Base-by-base conservation (phyloP, 2,329 filamentous ascomycete genomes). In the Parafenestella ontariensis region DNA sequence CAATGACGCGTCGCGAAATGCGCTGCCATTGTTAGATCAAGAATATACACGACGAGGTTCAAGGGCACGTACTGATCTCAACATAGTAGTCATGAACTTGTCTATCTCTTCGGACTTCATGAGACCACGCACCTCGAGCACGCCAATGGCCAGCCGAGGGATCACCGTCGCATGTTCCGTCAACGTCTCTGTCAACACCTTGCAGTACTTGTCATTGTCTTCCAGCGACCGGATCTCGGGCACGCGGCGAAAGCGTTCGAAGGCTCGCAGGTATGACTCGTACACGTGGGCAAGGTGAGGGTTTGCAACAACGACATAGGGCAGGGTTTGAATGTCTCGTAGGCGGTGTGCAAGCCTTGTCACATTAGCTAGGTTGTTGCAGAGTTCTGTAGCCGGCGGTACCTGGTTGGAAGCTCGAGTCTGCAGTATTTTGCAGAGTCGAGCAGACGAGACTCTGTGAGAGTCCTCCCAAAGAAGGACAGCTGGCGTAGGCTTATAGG, bases 401-500 rank as follows among this genome's bases (percentile, higher is more conserved):
- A 89, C 88, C 90, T 85, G 6, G 90, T 95, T 6, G 94, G 94
- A 47, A 99, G 85, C 79, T 99, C 95, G 5, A 92, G 92, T 53
- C 95, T 90, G 47, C 98, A 93, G 81, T 99, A 99, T 78, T 99
- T 99, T 58, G 95, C 95, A 39, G 93, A 97, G 78, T 91, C 93
- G 65, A 99, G 86, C 58, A 99, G 83, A 53, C 96, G 89, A 46
- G 87, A 84, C 78, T 98, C 93, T 43, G 93, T 97, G 72, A 99
- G 80, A 20, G 93, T 96, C 43, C 95, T 89, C 26, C 95, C 95
- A 77, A 98, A 99, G 69, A 98, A 96, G 79, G 96, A 98, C 69
- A 99, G 85, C 78, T 98, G 95, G 54, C 95, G 90, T 68, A 99
- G 81, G 78, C 92, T 96, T 73, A 99, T 97, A n/a, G 95, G 95